These are phyloP conservation scores for Marasmius oreades DNA, from an alignment of 1,284 basidiomycete species.

Conservation along the genomic window DNA sequence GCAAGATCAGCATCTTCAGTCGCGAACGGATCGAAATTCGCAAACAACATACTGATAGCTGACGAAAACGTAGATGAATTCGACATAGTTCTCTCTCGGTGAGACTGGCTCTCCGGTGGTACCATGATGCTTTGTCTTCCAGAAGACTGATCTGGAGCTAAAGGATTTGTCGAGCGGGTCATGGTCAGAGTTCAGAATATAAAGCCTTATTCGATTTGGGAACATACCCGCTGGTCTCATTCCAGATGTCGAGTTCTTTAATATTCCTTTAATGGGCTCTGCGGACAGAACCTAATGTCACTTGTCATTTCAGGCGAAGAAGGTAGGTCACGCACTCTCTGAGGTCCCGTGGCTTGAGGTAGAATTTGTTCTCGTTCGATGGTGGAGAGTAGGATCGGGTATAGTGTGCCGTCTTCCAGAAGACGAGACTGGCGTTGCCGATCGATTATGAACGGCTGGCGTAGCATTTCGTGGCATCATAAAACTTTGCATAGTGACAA, in stretches of 20 bases:
- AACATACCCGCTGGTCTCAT: background rate
- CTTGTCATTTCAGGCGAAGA: background rate
- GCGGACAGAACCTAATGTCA: background rate
- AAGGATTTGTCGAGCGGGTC: background rate
- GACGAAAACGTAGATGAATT: background rate
- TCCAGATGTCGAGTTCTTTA: background rate
- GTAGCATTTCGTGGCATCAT: background rate
- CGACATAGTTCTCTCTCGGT: background rate
- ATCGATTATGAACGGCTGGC: background rate
- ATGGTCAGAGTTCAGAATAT: background rate
- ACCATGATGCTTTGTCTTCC: background rate
- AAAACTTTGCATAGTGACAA: background rate
- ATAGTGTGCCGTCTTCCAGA: background rate
- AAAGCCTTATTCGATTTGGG: background rate
- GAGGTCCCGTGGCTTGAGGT: background rate
- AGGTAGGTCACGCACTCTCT: background rate
- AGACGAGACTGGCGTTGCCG: background rate
- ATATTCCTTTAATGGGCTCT: background rate
- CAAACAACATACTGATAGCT: background rate
- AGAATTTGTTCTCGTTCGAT: background rate
- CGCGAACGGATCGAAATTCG: background rate
- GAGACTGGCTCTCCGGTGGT: background rate
- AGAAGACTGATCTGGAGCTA: background rate
- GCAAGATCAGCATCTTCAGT: background rate
- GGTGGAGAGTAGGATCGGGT: background rate